These are phyloP conservation scores for Polytrichum formosum DNA, from an alignment of 225 moss, liverwort and hornwort species.

Conservation along the genomic window DNA sequence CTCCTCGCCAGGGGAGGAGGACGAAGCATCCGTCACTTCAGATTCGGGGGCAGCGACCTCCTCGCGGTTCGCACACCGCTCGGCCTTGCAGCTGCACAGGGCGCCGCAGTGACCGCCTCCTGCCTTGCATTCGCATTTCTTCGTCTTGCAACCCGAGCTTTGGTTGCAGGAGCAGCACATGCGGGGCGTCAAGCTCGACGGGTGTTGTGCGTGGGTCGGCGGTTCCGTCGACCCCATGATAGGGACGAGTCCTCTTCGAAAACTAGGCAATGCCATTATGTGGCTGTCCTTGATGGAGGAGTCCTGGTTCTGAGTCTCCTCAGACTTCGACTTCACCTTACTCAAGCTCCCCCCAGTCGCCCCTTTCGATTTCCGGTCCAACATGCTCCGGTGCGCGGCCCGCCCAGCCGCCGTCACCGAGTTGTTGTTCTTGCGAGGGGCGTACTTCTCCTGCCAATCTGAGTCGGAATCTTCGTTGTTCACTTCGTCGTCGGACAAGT, in stretches of 20 bases:
- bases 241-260: neutral
- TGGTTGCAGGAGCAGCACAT: conserved; percentile 64
- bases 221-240: conserved; percentile 43
- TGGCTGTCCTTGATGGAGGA: too few species aligned
- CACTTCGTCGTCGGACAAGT: conserved; percentile 64
- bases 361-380: conserved; percentile 51
- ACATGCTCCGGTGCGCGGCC: conserved; percentile 20
- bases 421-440: conserved; percentile 28
- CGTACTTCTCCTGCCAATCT: conserved; percentile 78
- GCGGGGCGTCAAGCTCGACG: conserved; percentile 16
- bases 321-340: conserved; percentile 8
- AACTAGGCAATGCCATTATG: too few species aligned
- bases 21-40: conserved; percentile 42
- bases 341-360: conserved; percentile 9
- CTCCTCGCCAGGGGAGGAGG: conserved; percentile 43
- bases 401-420: conserved; percentile 23
- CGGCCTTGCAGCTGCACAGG: conserved; percentile 56
- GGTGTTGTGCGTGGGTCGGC: conserved; percentile 7
- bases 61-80: conserved; percentile 63
- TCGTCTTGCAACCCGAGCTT: conserved; percentile 69
- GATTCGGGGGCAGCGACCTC: conserved; percentile 65
- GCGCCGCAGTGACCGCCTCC: conserved; percentile 62
- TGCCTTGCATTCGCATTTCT: conserved; percentile 72
- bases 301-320: conserved; percentile 6
- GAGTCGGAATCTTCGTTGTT: conserved; percentile 86